Base-by-base conservation (phyloP, 2,329 filamentous ascomycete genomes). In the Fusarium foetens region DNA sequence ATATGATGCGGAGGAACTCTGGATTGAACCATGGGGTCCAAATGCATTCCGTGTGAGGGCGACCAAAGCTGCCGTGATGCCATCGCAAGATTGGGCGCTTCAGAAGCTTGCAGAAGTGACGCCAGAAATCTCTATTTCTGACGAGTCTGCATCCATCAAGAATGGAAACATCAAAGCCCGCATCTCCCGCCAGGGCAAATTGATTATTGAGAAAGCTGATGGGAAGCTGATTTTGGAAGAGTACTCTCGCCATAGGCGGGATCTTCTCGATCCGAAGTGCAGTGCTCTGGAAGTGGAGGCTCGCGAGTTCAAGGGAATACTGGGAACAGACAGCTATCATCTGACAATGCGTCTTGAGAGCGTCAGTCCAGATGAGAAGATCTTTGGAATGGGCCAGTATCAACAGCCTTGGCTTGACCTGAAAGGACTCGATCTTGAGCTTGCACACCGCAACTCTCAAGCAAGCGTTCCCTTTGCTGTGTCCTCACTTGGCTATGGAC, bases 331-430 rank as follows among this genome's bases (percentile, higher is more conserved):
- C 2, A 84, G 84, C 60, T 91, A 88, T 74, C 85, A 88, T 58
- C 80, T 91, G 13, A 91, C 88, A 0, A 82, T 86, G 71, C 84
- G 90, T 0, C 85, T 92, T 58, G 90, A 92, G 76, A 87, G 86
- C 3, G 76, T 87, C 58, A 78, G 86, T 58, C 79, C 81, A 0
- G 81, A 86, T 23, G 90, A 92, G 77, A 88, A 86, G 75, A 87
- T 92, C n/a, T 92, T 85, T 73, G 90, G 90, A 25, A 92, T 92
- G 89, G 90, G 90, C 0, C 90, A 92, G 78, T 92, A 92, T 66
- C 90, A 92, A 74, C 89, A 92, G 71, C 87, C 88, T 0, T 85
- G 83, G 57, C 81, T 92, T n/a, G 84, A 92, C 75, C 82, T 92
- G 53, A 92, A 91, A 72, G 90, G 90, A 0, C 76, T 83, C 0